Evolutionary conservation across 2,329 filamentous ascomycete species (phyloP).

Genomic region (Nothomitra cinnamomea): DNA sequence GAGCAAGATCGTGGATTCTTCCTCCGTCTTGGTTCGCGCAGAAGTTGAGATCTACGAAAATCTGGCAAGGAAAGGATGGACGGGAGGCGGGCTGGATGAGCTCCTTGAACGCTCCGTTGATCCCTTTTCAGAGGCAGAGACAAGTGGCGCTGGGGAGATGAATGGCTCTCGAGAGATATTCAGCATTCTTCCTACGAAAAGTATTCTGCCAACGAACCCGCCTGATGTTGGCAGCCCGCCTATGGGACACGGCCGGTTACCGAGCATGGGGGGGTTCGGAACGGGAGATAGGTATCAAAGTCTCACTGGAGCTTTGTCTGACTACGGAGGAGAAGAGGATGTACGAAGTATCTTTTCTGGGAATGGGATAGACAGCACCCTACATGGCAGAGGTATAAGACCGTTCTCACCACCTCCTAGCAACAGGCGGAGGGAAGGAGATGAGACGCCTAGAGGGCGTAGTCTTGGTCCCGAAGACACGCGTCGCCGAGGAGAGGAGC

Average conservation of each 20-base stretch:
- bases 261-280: neutral
- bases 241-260: conserved; percentile 9
- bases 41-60: conserved; percentile 55
- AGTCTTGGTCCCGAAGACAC: neutral
- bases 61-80: conserved; percentile 50
- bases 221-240: conserved; percentile 8
- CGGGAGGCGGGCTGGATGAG: conserved; percentile 47
- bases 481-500: neutral
- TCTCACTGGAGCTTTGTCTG: conserved; percentile 10
- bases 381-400: conserved; percentile 8
- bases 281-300: conserved; percentile 10
- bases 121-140: conserved; percentile 30
- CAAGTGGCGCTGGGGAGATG: conserved; percentile 19
- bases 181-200: conserved; percentile 13
- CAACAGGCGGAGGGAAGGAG: neutral
- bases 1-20: conserved; percentile 42
- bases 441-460: conserved; percentile 9
- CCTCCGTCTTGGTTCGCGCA: conserved; percentile 46
- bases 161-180: conserved; percentile 13
- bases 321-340: conserved; percentile 11
- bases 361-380: conserved; percentile 11
- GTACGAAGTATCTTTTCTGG: conserved; percentile 13
- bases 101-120: conserved; percentile 46
- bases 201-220: conserved; percentile 11
- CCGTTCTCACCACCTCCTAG: conserved; percentile 9